Evolutionary conservation across 192 early-diverging fungal genomes (phyloP).

Genomic region (Chytriomyces sp.): DNA sequence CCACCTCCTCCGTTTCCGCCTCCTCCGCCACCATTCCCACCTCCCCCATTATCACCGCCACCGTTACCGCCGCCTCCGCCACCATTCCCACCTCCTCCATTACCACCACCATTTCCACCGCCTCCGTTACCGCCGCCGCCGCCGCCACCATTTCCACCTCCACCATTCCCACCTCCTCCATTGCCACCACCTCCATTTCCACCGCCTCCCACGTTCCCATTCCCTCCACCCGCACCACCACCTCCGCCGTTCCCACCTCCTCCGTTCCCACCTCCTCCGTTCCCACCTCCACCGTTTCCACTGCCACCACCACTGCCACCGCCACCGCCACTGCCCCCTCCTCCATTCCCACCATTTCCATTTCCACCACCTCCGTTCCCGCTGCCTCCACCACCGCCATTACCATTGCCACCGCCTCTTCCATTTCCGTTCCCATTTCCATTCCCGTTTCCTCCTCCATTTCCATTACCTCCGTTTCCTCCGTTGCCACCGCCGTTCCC

Average conservation of each 20-base stretch:
- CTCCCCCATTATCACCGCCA: background rate
- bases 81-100: background rate
- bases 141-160: background rate
- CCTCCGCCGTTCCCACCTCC: background rate
- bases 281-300: conserved; percentile 4
- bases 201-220: background rate
- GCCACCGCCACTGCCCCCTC: background rate
- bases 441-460: background rate
- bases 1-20: background rate
- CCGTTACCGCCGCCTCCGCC: background rate
- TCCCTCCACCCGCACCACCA: background rate
- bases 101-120: background rate
- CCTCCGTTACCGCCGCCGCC: background rate
- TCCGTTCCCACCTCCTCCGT: background rate
- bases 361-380: background rate
- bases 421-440: background rate
- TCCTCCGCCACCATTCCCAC: background rate
- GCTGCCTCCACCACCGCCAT: conserved; percentile 1
- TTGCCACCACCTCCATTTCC: background rate
- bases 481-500: background rate
- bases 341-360: background rate
- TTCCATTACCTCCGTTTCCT: background rate
- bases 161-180: background rate
- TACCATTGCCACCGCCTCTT: background rate
- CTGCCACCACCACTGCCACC: conserved; percentile 5